Percentiles rank a stretch among this genome's conserved stretches.
Evolutionary conservation across 495 filamentous ascomycete species (phyloP).

Genomic region (Hypoxylon fragiforme): DNA sequence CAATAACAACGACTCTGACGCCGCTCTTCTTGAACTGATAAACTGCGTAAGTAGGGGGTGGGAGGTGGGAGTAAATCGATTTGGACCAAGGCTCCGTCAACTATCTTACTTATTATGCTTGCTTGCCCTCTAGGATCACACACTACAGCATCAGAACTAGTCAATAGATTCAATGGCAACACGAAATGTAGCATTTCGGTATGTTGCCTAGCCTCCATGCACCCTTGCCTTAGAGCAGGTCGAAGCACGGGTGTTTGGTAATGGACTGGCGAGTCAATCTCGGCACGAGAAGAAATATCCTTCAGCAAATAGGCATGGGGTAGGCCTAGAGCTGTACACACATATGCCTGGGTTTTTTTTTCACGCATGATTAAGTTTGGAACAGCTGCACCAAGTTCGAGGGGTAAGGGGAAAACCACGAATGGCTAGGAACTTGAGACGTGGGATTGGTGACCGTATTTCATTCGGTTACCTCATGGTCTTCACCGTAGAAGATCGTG

Average conservation of each 20-base stretch:
- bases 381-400: not conserved
- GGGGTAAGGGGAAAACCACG: not conserved
- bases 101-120: too few relatives aligned
- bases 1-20: too few relatives aligned
- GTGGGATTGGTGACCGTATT: slow-evolving; percentile 21
- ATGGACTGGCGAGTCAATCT: slow-evolving; percentile 77
- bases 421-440: too few relatives aligned
- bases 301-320: slow-evolving; percentile 87
- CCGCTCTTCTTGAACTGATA: too few relatives aligned
- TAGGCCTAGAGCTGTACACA: slow-evolving; percentile 95
- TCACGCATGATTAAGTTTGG: slow-evolving; percentile 11
- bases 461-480: slow-evolving; percentile 37
- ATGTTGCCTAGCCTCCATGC: slow-evolving; percentile 90
- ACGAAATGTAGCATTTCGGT: slow-evolving; percentile 3
- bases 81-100: too few relatives aligned
- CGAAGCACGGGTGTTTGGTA: slow-evolving; percentile 85
- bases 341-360: slow-evolving; percentile 83
- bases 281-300: slow-evolving; percentile 90
- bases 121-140: too few relatives aligned
- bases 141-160: not conserved
- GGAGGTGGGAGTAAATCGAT: too few relatives aligned
- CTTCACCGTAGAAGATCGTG: slow-evolving; percentile 35
- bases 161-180: not conserved
- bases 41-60: too few relatives aligned
- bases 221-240: slow-evolving; percentile 65